Evolutionary conservation across 305 asterid genomes (phyloP), one percentile per base, ranked within the genome.

Genomic region (Fraxinus xanthoxyloides): DNA sequence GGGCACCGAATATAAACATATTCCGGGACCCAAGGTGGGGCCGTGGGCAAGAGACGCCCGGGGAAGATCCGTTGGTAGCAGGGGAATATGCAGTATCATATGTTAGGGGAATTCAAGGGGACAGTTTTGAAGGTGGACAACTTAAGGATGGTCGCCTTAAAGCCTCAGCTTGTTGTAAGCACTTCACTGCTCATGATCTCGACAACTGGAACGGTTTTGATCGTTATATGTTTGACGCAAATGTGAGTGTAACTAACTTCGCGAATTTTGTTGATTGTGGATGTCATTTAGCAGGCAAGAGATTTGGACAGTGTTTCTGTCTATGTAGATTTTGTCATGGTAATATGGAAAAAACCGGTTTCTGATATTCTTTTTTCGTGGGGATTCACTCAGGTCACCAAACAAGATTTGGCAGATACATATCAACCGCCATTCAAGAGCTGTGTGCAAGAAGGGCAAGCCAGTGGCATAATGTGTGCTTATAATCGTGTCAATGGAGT

Each of bases 1-100:
- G 97, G 98, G 93, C 97, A 77, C 97, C 98, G 70, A 94, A 94
- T 17, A 87, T 92, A 72, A 94, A 94, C 81, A 91, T 94, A 72
- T 88, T 84, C 28, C 86, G 97, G 82, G 98, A 94, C 77, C 98
- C 98, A 19, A 87, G 98, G 54, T 94, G 97, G 98, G 98, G 97
- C 2, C 88, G 98, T 81, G 97, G 97, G 5, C 98, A 92, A 35
- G 97, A 92, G 86, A 93, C 98, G 17, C 83, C 95, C 0, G 97
- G 98, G 40, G 97, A 92, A 81, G 97, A 94, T 85, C 97, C 97
- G 7, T 36, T 80, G 84, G 83, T 90, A 3, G 93, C 87, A 4
- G 91, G 93, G 4, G 81, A 79, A 3, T 92, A 92, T 72, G 92
- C 91, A 6, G 94, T 90, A 43, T 88, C 97, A 7, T 93, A 90